phyloP scores from a whole-genome alignment of 2,329 filamentous ascomycete species.

The Ophiosphaerella narmari region DNA sequence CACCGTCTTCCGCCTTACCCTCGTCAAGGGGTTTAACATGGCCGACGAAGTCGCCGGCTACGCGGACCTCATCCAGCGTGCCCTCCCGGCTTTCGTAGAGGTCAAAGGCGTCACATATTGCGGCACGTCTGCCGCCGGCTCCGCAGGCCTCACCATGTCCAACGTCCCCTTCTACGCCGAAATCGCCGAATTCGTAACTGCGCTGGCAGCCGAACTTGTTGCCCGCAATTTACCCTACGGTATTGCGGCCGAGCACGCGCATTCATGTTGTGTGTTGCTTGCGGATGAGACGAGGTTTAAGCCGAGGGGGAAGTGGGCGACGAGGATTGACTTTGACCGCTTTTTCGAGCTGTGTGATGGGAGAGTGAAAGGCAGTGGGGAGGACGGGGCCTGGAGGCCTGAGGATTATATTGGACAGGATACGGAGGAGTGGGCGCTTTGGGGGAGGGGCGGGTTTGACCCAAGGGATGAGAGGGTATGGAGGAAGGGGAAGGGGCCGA shows the following conservation, averaged over 20 bases:
- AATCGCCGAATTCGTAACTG: constrained; percentile 78
- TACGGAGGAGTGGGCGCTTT: constrained; percentile 92
- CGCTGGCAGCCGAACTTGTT: constrained; percentile 70
- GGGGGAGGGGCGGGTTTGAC: constrained; percentile 94
- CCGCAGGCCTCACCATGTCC: constrained; percentile 90
- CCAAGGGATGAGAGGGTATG: constrained; percentile 86
- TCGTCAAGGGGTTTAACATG: constrained; percentile 98
- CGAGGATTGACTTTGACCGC: constrained; percentile 83
- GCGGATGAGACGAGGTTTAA: constrained; percentile 77
- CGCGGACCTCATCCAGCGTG: constrained; percentile 82
- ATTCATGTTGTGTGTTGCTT: constrained; percentile 89
- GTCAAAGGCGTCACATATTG: constrained; percentile 98
- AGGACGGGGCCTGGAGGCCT: constrained; percentile 69
- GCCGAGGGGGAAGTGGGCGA: constrained; percentile 82
- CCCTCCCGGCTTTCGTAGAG: constrained; percentile 89
- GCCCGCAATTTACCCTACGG: constrained; percentile 79
- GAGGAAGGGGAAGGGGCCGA: constrained; percentile 72
- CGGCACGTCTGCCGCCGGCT: constrained; percentile 82
- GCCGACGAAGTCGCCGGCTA: constrained; percentile 92
- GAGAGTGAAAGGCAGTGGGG: constrained; percentile 42
- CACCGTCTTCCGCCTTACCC: constrained; percentile 91
- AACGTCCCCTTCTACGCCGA: constrained; percentile 97
- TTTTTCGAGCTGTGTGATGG: constrained; percentile 86
- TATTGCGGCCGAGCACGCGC: constrained; percentile 91
- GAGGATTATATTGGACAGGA: constrained; percentile 87